phyloP scores from a whole-genome alignment of 768 basidiomycete genomes.

The Boletus sp. region DNA sequence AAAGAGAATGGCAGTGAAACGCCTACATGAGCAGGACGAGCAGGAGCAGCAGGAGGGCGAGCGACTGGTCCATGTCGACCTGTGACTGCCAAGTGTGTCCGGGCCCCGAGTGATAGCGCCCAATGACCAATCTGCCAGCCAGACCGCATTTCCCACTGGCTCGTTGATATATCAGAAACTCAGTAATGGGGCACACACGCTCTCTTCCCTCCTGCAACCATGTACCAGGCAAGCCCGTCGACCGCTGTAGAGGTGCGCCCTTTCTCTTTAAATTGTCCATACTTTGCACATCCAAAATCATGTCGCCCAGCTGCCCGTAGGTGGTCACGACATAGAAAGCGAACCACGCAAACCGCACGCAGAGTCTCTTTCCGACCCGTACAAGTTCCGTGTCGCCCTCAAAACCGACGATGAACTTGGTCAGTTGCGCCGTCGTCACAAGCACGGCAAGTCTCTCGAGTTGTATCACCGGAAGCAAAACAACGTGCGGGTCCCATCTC shows the following conservation, averaged over 20 bases:
- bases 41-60: slow-evolving; percentile 43
- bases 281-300: not conserved
- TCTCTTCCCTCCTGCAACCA: not conserved
- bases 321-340: slow-evolving; percentile 37
- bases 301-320: not conserved
- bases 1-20: not conserved
- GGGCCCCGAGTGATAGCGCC: no score
- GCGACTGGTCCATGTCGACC: slow-evolving; percentile 9
- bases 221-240: slow-evolving; percentile 3
- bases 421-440: slow-evolving; percentile 54
- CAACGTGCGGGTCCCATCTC: slow-evolving; percentile 43
- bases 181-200: no score
- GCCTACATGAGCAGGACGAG: slow-evolving; percentile 48
- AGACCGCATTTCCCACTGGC: no score
- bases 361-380: slow-evolving; percentile 55
- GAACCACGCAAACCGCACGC: slow-evolving; percentile 26
- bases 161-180: no score
- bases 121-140: no score
- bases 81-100: no score
- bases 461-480: slow-evolving; percentile 72
- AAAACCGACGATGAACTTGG: slow-evolving; percentile 61
- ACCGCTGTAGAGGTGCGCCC: slow-evolving; percentile 9
- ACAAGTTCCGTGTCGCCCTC: slow-evolving; percentile 56
- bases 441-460: slow-evolving; percentile 60
- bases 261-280: not conserved